These are phyloP conservation scores for Penstemon newberryi DNA, from an alignment of 257 asterid genomes.

Conservation along the genomic window DNA sequence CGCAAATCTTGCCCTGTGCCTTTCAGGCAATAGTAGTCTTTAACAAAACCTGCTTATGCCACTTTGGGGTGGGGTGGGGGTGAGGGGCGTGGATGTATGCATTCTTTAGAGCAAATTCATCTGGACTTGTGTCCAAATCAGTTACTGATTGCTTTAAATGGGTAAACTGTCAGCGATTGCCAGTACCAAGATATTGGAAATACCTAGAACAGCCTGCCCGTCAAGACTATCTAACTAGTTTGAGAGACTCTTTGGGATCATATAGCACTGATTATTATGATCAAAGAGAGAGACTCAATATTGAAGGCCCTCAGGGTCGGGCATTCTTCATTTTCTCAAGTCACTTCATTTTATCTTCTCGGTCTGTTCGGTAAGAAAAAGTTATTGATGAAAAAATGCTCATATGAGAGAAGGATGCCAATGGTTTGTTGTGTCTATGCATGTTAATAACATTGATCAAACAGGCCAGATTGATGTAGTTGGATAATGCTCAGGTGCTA, in stretches of 20 bases:
- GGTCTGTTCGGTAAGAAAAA: conserved; percentile 15
- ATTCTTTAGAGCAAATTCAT: no score
- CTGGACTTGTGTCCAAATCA: neutral
- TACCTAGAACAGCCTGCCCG: conserved; percentile 1
- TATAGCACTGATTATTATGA: neutral
- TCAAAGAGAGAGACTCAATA: conserved; percentile 3
- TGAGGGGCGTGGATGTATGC: neutral
- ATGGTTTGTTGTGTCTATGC: neutral
- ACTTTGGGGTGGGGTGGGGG: neutral
- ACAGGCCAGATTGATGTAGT: neutral
- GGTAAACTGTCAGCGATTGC: conserved; percentile 7
- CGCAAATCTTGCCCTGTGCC: neutral
- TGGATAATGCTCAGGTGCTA: conserved; percentile 4
- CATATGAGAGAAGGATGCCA: conserved; percentile 3
- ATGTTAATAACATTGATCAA: conserved; percentile 5
- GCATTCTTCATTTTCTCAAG: conserved; percentile 15
- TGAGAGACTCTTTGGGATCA: neutral
- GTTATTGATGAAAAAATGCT: conserved; percentile 7
- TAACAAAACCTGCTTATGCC: no score
- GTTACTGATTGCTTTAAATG: conserved; percentile 6
- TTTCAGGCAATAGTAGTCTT: no score
- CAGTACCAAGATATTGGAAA: conserved; percentile 18
- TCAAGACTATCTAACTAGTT: conserved; percentile 4
- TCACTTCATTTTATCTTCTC: conserved; percentile 2
- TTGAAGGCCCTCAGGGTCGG: neutral